phyloP scores from a whole-genome alignment of 2,329 filamentous ascomycete species.

The Esteya vermicola region DNA sequence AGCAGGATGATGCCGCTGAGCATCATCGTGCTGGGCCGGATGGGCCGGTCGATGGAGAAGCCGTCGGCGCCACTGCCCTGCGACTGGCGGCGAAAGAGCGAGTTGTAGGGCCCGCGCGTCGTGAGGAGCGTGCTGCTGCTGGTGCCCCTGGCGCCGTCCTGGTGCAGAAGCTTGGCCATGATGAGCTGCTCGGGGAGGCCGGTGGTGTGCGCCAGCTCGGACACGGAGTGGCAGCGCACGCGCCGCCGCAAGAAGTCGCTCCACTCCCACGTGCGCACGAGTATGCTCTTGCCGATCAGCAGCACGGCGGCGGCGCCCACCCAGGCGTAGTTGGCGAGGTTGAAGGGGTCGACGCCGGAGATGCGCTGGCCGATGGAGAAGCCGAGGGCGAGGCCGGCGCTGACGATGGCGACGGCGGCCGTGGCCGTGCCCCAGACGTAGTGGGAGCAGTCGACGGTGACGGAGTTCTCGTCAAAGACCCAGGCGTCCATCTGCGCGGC shows the following conservation, averaged over 20 bases:
- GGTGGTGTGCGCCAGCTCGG: conserved; percentile 12
- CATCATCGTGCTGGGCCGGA: conserved; percentile 8
- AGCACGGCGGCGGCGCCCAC: conserved; percentile 14
- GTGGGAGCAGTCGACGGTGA: background rate
- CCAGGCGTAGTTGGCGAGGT: conserved; percentile 15
- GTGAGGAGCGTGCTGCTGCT: conserved; percentile 6
- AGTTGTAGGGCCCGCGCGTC: conserved; percentile 14
- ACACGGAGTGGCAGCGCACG: conserved; percentile 14
- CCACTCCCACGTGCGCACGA: conserved; percentile 16
- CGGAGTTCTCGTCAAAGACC: background rate
- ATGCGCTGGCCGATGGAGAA: conserved; percentile 14
- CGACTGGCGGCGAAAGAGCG: conserved; percentile 9
- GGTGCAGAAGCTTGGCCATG: conserved; percentile 14
- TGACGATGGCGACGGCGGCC: conserved; percentile 7
- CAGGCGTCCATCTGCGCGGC: background rate
- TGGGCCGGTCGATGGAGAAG: conserved; percentile 14
- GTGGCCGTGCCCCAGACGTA: conserved; percentile 3
- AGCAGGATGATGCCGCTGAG: conserved; percentile 9
- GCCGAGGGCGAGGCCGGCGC: conserved; percentile 14
- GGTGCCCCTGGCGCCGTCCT: conserved; percentile 8
- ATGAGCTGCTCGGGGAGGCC: conserved; percentile 13
- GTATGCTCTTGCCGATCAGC: conserved; percentile 13
- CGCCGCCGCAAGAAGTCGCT: conserved; percentile 15
- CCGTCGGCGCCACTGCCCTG: conserved; percentile 5
- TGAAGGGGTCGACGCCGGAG: conserved; percentile 18